Conservation (phyloP, 176 grass and related monocot genomes). For the Alopecurus myosuroides region DNA sequence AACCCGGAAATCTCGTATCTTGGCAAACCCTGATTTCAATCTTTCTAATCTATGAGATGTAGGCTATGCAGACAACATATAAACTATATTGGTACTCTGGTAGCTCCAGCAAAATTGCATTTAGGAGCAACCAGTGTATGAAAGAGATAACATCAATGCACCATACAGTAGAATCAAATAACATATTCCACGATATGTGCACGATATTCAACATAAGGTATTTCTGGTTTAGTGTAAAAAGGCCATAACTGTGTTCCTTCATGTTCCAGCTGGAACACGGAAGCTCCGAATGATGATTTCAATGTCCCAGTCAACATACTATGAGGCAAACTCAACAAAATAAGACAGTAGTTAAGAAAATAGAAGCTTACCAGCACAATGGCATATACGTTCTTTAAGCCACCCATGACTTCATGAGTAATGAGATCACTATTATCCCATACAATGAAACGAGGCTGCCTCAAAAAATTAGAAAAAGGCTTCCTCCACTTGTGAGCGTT, state of each 20-base stretch:
- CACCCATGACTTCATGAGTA: constrained; percentile 98
- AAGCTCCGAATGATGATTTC: not conserved
- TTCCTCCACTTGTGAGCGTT: constrained; percentile 98
- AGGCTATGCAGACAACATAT: not conserved
- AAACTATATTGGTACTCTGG: not conserved
- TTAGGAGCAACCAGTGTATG: not conserved
- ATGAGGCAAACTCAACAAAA: not conserved
- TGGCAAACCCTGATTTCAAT: not conserved
- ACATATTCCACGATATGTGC: not conserved
- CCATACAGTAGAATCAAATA: not conserved
- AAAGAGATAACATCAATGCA: not conserved
- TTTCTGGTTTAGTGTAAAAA: not conserved
- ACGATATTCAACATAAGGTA: not conserved
- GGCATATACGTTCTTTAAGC: constrained; percentile 94
- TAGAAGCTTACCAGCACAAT: constrained; percentile 85
- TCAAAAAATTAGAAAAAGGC: constrained; percentile 86
- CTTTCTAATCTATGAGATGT: not conserved
- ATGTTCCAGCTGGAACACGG: not conserved
- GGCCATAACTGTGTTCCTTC: not conserved
- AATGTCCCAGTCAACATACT: not conserved
- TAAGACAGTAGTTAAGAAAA: not conserved
- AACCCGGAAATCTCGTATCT: not conserved
- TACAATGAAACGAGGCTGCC: constrained; percentile 96
- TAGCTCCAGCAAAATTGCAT: not conserved
- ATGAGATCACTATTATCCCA: constrained; percentile 94